Conservation (phyloP, 768 basidiomycete species). For the Termitomyces sp. region DNA sequence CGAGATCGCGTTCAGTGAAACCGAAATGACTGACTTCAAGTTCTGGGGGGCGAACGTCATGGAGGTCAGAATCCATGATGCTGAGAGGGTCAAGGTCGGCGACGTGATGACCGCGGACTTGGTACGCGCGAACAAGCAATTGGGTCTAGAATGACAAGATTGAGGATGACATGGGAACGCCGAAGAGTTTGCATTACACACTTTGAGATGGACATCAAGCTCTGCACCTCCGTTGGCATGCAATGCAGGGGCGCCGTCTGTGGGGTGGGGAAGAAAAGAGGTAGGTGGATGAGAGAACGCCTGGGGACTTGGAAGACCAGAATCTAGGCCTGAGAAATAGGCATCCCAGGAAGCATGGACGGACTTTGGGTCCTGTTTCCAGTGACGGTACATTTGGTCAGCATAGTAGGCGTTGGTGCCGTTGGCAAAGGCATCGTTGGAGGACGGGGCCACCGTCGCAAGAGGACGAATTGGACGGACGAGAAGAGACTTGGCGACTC, state of each 20-base stretch:
- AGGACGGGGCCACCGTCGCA: constrained; percentile 53
- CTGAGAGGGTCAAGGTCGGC: constrained; percentile 96
- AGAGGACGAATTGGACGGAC: constrained; percentile 23
- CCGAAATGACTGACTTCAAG: constrained; percentile 93
- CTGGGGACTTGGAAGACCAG: constrained; percentile 69
- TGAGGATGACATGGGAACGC: constrained; percentile 2
- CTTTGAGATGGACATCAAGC: constrained; percentile 93
- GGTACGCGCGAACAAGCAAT: constrained; percentile 96
- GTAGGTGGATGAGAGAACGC: constrained; percentile 85
- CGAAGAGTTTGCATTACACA: constrained; percentile 25
- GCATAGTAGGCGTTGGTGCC: constrained; percentile 95
- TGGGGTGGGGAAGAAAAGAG: constrained; percentile 54
- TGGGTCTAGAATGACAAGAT: constrained; percentile 61
- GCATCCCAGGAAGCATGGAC: constrained; percentile 94
- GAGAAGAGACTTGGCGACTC: constrained; percentile 9
- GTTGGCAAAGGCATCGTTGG: constrained; percentile 86
- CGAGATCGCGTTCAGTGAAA: constrained; percentile 89
- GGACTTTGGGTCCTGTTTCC: constrained; percentile 84
- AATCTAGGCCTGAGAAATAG: constrained; percentile 92
- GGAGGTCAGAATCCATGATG: constrained; percentile 85
- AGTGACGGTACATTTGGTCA: constrained; percentile 93
- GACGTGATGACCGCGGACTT: constrained; percentile 96
- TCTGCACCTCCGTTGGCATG: constrained; percentile 67
- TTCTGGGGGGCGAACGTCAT: constrained; percentile 74
- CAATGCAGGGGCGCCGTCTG: constrained; percentile 77